Percentiles rank a stretch among this genome's conserved stretches.
Conservation (phyloP, 257 asterid genomes). For the Scutellaria minor region DNA sequence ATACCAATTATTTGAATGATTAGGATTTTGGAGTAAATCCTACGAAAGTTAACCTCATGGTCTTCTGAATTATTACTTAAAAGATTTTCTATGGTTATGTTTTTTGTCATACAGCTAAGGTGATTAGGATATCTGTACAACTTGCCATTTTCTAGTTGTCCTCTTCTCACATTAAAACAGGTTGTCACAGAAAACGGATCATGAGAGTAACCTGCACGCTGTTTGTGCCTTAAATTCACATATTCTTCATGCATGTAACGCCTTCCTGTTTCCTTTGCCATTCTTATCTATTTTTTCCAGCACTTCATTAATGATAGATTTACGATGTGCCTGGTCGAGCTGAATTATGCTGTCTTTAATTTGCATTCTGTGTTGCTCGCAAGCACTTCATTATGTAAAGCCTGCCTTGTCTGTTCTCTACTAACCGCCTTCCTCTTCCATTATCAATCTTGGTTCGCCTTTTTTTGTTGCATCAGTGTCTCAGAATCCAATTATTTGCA, state of each 20-base stretch:
- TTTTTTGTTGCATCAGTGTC: constrained; percentile 19
- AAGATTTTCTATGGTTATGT: not conserved
- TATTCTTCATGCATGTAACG: not conserved
- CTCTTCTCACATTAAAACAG: constrained; percentile 11
- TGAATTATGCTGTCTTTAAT: constrained; percentile 2
- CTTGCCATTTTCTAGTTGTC: not conserved
- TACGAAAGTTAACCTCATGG: constrained; percentile 1
- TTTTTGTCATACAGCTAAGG: not conserved
- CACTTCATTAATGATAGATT: not conserved
- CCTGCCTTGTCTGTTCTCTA: no score
- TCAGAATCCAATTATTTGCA: constrained; percentile 41
- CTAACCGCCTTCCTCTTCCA: no score
- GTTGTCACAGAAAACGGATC: not conserved
- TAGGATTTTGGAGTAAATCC: not conserved
- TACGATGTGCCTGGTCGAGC: constrained; percentile 16
- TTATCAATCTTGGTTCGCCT: no score
- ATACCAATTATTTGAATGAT: not conserved
- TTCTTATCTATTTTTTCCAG: not conserved
- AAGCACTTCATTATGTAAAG: no score
- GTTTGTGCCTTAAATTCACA: not conserved
- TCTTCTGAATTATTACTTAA: not conserved
- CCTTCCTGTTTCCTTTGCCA: not conserved
- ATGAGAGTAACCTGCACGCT: constrained; percentile 4
- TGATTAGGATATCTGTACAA: constrained; percentile 4
- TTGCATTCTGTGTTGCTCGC: not conserved